Evolutionary conservation across 345 rosid genomes (phyloP).

Genomic region (Hibiscus trionum): DNA sequence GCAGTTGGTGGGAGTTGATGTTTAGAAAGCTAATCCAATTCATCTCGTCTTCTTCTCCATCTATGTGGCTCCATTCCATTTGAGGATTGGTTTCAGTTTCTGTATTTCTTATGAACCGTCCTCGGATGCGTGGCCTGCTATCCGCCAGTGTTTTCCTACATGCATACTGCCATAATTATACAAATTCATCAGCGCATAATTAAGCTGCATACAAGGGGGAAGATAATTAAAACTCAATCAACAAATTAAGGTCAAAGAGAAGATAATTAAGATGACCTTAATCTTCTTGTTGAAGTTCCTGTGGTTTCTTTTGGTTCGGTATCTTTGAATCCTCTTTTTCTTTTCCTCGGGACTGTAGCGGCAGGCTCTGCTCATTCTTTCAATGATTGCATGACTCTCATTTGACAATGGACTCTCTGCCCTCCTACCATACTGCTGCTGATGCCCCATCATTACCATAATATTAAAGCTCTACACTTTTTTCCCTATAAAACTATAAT

Average conservation of each 20-base stretch:
- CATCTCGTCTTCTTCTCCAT: constrained; percentile 46
- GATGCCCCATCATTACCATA: constrained; percentile 1
- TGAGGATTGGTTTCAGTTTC: constrained; percentile 48
- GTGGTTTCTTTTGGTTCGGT: constrained; percentile 68
- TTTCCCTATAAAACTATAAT: no score
- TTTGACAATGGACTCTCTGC: constrained; percentile 49
- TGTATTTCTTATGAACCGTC: constrained; percentile 83
- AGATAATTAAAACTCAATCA: no score
- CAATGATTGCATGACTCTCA: constrained; percentile 79
- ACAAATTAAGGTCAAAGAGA: neutral
- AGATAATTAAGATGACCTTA: constrained; percentile 34
- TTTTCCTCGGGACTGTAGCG: constrained; percentile 84
- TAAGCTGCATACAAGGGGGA: no score
- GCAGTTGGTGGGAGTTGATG: constrained; percentile 42
- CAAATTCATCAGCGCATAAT: neutral
- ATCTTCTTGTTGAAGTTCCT: constrained; percentile 96
- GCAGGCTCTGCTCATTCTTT: constrained; percentile 72
- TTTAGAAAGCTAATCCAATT: constrained; percentile 63
- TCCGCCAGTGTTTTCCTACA: constrained; percentile 36
- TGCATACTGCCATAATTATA: constrained; percentile 41
- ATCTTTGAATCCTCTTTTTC: constrained; percentile 79
- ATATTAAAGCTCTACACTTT: no score
- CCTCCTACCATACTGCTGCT: constrained; percentile 36
- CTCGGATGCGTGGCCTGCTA: constrained; percentile 85
- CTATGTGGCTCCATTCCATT: constrained; percentile 11